Conservation (phyloP, 371 early-diverging fungal species). For the Mortierella sp. region DNA sequence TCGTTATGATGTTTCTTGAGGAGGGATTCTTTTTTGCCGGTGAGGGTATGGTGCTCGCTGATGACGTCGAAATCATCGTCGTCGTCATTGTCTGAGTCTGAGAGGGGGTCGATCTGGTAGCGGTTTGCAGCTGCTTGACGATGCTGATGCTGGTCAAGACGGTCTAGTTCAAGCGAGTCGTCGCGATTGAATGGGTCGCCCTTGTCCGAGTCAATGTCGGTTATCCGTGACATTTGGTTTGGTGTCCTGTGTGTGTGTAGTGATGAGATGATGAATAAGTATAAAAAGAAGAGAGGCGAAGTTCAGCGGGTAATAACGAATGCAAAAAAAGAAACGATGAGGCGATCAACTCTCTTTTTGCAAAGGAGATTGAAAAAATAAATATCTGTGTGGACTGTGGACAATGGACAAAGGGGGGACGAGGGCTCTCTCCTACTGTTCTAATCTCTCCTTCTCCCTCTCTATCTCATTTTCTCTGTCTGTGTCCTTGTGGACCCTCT, state of each 20-base stretch:
- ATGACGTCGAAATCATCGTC: constrained; percentile 43
- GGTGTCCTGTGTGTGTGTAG: not conserved
- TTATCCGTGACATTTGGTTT: not conserved
- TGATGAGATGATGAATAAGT: not conserved
- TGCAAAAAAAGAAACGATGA: not conserved
- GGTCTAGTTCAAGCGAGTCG: constrained; percentile 53
- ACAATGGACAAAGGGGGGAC: not conserved
- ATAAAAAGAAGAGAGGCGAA: not conserved
- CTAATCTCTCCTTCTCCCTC: not conserved
- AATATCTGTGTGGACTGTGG: not conserved
- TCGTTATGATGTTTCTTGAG: constrained; percentile 28
- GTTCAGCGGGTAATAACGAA: not conserved
- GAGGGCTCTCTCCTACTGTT: not conserved
- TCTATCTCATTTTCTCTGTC: not conserved
- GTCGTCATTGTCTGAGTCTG: constrained; percentile 45
- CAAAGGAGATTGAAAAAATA: not conserved
- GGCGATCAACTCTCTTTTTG: not conserved
- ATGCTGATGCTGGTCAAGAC: constrained; percentile 19
- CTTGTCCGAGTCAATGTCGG: constrained; percentile 36
- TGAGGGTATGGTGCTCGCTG: constrained; percentile 37
- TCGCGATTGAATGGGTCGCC: constrained; percentile 43
- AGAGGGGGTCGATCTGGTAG: constrained; percentile 57
- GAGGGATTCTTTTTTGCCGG: constrained; percentile 42
- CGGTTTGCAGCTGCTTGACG: constrained; percentile 28
- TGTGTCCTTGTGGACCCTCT: constrained; percentile 7